A percentile compares a stretch with the other conserved stretches of the same genome.
Conservation (phyloP, 306 rosid species). For the Cucurbita ficifolia region DNA sequence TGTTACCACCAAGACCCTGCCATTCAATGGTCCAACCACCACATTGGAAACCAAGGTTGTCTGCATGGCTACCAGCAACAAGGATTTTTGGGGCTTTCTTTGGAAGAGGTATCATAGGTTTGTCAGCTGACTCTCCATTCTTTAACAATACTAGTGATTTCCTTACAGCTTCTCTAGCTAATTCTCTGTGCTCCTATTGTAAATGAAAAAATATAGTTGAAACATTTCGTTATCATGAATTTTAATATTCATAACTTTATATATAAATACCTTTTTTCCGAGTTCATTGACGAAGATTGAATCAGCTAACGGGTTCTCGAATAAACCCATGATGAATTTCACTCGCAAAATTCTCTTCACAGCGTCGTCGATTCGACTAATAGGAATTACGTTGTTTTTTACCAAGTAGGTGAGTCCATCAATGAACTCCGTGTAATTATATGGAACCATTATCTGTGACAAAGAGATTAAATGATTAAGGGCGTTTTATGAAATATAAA, state of each 20-base stretch:
- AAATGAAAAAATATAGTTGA: neutral
- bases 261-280: neutral
- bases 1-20: conserved; percentile 15
- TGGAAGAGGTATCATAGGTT: conserved; percentile 20
- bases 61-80: conserved; percentile 26
- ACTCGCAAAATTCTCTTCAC: neutral
- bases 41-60: conserved; percentile 27
- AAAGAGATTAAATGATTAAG: no score
- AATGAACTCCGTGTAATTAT: neutral
- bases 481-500: neutral
- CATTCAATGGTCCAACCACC: conserved; percentile 35
- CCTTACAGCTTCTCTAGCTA: conserved; percentile 32
- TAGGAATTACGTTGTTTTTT: neutral
- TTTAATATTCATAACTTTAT: no score
- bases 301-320: neutral
- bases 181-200: conserved; percentile 23
- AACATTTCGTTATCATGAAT: no score
- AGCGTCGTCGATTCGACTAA: neutral
- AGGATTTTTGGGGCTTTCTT: conserved; percentile 20
- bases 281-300: neutral
- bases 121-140: conserved; percentile 14
- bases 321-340: neutral
- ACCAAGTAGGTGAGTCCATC: neutral
- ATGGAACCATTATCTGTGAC: neutral
- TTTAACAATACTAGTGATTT: conserved; percentile 22